phyloP scores from a whole-genome alignment of 1,284 basidiomycete species.

The Naganishia sp. region DNA sequence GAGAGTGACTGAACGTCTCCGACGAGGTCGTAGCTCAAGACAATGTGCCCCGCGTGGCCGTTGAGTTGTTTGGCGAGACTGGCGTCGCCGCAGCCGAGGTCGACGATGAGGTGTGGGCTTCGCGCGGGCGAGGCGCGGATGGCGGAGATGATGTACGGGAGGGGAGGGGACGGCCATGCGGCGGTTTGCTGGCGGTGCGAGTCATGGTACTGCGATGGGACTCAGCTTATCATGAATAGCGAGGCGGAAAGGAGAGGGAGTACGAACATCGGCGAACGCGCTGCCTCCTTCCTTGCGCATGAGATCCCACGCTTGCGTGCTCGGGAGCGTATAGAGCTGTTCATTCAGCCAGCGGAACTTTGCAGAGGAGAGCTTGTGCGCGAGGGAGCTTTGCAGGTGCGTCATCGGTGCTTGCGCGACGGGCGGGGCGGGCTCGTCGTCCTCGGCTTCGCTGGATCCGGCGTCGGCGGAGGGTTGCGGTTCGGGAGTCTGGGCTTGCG shows the following conservation, averaged over 20 bases:
- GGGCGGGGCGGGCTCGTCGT: constrained; percentile 23
- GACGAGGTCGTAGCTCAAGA: constrained; percentile 79
- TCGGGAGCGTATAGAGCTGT: constrained; percentile 77
- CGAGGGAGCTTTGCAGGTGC: constrained; percentile 16
- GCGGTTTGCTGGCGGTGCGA: constrained; percentile 87
- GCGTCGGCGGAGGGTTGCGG: neutral
- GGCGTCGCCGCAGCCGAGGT: constrained; percentile 95
- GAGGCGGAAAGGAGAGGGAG: no score
- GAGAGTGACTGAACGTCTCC: constrained; percentile 57
- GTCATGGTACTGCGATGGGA: constrained; percentile 71
- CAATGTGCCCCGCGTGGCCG: constrained; percentile 59
- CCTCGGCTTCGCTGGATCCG: neutral
- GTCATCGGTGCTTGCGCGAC: constrained; percentile 26
- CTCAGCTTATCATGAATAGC: constrained; percentile 19
- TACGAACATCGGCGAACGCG: constrained; percentile 71
- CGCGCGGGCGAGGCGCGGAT: constrained; percentile 60
- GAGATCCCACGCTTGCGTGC: constrained; percentile 70
- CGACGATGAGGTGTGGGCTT: constrained; percentile 75
- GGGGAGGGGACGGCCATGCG: constrained; percentile 87
- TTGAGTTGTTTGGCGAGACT: constrained; percentile 74
- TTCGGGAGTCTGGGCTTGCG: neutral
- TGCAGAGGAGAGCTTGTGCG: constrained; percentile 21
- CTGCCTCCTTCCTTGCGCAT: constrained; percentile 72
- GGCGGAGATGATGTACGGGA: constrained; percentile 68
- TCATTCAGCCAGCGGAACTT: constrained; percentile 77